A percentile compares a stretch with the other conserved stretches of the same genome.
phyloP scores from a whole-genome alignment of 192 early-diverging fungal species.

The Podochytrium sp. region DNA sequence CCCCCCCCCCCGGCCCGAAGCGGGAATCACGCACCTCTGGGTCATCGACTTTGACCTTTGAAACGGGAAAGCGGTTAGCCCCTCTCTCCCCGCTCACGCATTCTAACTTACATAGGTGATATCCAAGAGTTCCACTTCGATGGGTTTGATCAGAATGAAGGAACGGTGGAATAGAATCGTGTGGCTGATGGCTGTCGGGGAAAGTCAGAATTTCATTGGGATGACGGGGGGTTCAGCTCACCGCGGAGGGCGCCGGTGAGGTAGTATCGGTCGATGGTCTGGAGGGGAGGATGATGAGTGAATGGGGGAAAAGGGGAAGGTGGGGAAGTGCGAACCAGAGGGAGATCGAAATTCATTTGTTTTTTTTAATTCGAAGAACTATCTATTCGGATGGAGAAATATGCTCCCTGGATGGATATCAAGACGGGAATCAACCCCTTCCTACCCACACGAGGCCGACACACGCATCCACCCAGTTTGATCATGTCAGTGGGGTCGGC shows the following conservation, averaged over 20 bases:
- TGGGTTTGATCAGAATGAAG: conserved; percentile 41
- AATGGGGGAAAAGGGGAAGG: neutral
- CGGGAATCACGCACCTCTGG: conserved; percentile 24
- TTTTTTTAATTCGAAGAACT: neutral
- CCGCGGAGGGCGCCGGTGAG: conserved; percentile 36
- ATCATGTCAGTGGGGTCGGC: neutral
- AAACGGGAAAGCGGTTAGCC: neutral
- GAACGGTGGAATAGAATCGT: conserved; percentile 49
- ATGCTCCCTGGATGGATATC: conserved; percentile 81
- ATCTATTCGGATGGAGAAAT: conserved; percentile 70
- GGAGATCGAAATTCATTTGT: conserved; percentile 9
- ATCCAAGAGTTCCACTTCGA: conserved; percentile 42
- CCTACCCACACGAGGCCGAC: conserved; percentile 61
- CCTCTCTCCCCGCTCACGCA: neutral
- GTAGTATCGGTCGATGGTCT: conserved; percentile 47
- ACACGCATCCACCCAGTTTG: neutral
- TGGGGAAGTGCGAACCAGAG: neutral
- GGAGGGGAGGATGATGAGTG: neutral
- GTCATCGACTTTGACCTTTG: conserved; percentile 40
- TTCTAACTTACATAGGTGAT: conserved; percentile 42
- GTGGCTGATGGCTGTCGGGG: conserved; percentile 43
- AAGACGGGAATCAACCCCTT: conserved; percentile 89
- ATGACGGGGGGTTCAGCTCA: neutral
- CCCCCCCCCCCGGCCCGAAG: neutral
- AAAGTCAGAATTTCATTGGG: neutral